Evolutionary conservation across 2,329 filamentous ascomycete species (phyloP), one percentile per base, ranked within the genome.

Genomic region (Colletotrichum sp.): DNA sequence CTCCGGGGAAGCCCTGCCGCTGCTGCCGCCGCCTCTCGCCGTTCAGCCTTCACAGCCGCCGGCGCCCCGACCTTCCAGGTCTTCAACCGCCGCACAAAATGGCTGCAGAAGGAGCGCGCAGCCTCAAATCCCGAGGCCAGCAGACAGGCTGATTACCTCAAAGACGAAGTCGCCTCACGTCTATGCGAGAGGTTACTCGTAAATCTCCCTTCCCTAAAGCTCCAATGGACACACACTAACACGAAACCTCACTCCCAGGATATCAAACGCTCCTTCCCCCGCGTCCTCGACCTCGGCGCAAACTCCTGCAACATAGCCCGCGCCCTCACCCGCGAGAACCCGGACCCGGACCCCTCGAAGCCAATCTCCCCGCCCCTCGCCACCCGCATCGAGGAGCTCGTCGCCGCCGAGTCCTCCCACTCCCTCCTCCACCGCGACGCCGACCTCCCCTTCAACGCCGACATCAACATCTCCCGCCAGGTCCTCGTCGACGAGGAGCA

Each of bases 241-340:
- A 30, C 13, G n/a, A 18, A 59, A 59, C n/a, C 8, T 8, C 7
- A 7, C n/a, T 9, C 9, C 15, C 78, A 96, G 95, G 96, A 99
- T 83, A 98, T 99, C 87, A 98, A 98, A 81, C 94, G 97, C 36
- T 89, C 92, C 72, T 98, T 98, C 81, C 92, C 94, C 60, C 90
- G 92, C 79, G 95, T 96, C 28, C 94, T 99, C 76, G 97, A 99
- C 84, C 92, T 98, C 36, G 97, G 97, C 77, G 96, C 97, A 77
- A 98, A 99, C 84, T 95, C 96, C 77, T 98, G 96, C 90, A 98
- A 98, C 85, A 93, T 99, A 77, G 96, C 96, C 24, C 93, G 94
- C 78, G 94, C 95, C 72, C 90, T 99, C 62, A 94, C 93, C 80
- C 88, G 92, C 78, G 89, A 92, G 73, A 92, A 95, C 82, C 92